phyloP scores from a whole-genome alignment of 768 basidiomycete genomes.

The Pleurotus salmoneostramineus region DNA sequence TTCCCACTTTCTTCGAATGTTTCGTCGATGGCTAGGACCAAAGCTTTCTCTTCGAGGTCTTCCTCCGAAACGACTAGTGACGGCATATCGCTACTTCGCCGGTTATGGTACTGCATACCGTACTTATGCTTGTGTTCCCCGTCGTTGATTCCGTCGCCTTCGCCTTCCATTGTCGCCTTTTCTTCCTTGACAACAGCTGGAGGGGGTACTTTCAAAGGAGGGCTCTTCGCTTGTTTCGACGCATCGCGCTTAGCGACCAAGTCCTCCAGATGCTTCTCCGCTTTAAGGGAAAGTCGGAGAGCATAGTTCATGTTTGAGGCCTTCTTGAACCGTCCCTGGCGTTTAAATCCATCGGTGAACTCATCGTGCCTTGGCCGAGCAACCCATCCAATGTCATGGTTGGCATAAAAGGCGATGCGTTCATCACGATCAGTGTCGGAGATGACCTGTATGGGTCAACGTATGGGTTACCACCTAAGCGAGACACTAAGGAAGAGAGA shows the following conservation, averaged over 20 bases:
- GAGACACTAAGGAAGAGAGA: too few species aligned
- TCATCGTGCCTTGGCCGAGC: conserved; percentile 63
- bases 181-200: neutral
- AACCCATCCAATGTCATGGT: conserved; percentile 73
- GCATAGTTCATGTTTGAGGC: conserved; percentile 92
- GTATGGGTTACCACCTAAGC: too few species aligned
- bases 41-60: conserved; percentile 66
- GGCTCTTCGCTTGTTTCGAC: neutral
- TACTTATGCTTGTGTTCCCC: conserved; percentile 26
- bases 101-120: conserved; percentile 65
- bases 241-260: conserved; percentile 24
- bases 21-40: conserved; percentile 72
- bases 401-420: conserved; percentile 67
- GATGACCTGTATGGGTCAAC: too few species aligned
- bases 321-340: conserved; percentile 89
- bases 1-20: conserved; percentile 51
- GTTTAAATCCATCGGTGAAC: conserved; percentile 52
- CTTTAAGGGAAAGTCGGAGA: conserved; percentile 61
- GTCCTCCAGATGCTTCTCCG: conserved; percentile 43
- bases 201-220: neutral
- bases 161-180: too few species aligned
- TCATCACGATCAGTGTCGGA: conserved; percentile 53
- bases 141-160: conserved; percentile 13
- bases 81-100: conserved; percentile 54
- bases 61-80: conserved; percentile 25